Evolutionary conservation across 805 yeast species (phyloP).

Genomic region (Nakazawaea ishiwadae): DNA sequence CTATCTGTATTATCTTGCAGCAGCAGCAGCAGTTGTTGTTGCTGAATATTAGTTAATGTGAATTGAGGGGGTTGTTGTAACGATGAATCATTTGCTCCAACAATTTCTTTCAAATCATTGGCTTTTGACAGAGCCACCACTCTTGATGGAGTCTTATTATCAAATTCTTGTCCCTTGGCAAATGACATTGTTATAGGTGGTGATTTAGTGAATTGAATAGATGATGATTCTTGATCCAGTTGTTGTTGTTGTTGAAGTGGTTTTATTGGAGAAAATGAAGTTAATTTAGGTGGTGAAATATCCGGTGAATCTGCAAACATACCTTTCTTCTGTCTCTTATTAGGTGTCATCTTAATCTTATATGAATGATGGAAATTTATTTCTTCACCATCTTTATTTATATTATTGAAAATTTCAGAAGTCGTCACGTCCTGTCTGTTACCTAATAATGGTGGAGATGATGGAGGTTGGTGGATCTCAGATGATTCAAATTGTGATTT

Average conservation of each 20-base stretch:
- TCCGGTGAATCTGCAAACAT: conserved; percentile 11
- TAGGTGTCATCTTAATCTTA: conserved; percentile 11
- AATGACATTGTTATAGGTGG: conserved; percentile 13
- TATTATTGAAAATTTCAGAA: not conserved
- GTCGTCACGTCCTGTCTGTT: conserved; percentile 4
- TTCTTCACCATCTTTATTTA: conserved; percentile 2
- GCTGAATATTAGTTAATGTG: conserved; percentile 1
- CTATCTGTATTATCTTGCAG: not conserved
- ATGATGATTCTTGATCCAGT: not conserved
- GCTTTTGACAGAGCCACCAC: conserved; percentile 4
- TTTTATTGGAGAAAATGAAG: conserved; percentile 1
- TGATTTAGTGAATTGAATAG: conserved; percentile 3
- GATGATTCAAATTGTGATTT: conserved; percentile 1
- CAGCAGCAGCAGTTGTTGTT: not conserved
- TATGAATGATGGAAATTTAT: conserved; percentile 10
- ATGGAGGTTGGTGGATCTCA: conserved; percentile 7
- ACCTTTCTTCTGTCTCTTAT: conserved; percentile 9
- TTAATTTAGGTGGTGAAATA: conserved; percentile 9
- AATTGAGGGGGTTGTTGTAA: conserved; percentile 11
- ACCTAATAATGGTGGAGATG: conserved; percentile 4
- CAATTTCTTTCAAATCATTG: conserved; percentile 9
- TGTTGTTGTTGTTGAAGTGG: not conserved
- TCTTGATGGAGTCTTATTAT: conserved; percentile 5
- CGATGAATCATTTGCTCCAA: conserved; percentile 9
- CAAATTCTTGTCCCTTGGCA: not conserved